Evolutionary conservation across 495 filamentous ascomycete genomes (phyloP), one percentile per base, ranked within the genome.

Genomic region (Penicillium mononematosum): DNA sequence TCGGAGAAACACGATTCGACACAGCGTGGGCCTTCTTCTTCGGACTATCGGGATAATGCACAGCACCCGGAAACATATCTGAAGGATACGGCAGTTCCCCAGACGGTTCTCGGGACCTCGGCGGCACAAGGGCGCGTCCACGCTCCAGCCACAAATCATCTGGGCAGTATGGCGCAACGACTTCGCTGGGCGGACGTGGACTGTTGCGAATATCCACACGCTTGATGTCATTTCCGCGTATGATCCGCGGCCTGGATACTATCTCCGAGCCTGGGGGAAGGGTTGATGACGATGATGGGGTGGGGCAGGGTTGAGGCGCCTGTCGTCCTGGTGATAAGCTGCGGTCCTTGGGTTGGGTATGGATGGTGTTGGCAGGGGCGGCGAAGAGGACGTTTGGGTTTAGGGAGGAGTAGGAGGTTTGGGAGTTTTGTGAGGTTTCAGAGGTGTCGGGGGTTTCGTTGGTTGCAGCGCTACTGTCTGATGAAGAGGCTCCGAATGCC

Each of bases 141-240:
- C 66, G 58, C 36, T 66, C 66, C 14, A 62, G 53, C 74, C 72
- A 75, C 47, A 68, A 58, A 52, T 72, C 72, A 10, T 75, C 68
- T 0, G 70, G 73, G 17, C 62, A 62, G 48, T 71, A 76, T 5
- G 70, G 68, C 1, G 54, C 64, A 8, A 61, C 57, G n/a, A 64
- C 56, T 25, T 62, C 64, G 27, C 60, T 63, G 9, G 67, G 63
- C 36, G 64, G 62, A 1, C 65, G 69, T 12, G 65, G 68, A 31
- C 71, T 67, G 25, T 60, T 65, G 25, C 69, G 66, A 32, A 73
- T 68, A 22, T 75, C 56, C 1, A 76, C 69, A 12, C 68, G 62
- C 48, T 67, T 73, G 44, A 76, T 76, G 44, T 76, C 74, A 29
- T 74, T 67, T 16, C 58, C 65, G 11, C 64, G 61, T 22, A 75